These are phyloP conservation scores for Santalum album DNA, from an alignment of 164 flowering plant genomes.

Conservation along the genomic window DNA sequence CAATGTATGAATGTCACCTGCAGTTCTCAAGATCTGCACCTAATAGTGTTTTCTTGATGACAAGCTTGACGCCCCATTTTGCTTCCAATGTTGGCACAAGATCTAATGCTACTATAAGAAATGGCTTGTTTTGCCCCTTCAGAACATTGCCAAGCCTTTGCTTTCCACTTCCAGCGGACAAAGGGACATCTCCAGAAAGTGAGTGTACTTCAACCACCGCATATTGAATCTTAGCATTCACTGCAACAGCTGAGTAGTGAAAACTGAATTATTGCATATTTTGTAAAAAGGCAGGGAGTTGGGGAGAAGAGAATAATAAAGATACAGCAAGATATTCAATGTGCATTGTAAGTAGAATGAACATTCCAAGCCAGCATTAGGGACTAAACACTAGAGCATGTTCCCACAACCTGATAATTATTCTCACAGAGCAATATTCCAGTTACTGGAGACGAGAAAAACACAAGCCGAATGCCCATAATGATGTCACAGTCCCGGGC, in stretches of 20 bases:
- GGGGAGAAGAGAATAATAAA: not conserved
- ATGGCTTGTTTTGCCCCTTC: constrained; percentile 39
- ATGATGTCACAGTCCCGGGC: no score
- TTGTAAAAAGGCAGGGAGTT: not conserved
- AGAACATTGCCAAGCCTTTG: constrained; percentile 48
- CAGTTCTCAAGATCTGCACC: constrained; percentile 90
- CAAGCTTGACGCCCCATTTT: constrained; percentile 74
- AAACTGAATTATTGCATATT: not conserved
- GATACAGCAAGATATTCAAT: no score
- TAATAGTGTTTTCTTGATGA: constrained; percentile 43
- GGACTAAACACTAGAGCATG: no score
- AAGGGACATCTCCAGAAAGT: constrained; percentile 24
- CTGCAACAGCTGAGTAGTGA: constrained; percentile 78
- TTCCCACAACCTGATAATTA: no score
- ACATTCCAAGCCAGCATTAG: no score
- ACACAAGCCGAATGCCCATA: no score
- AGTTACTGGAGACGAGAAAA: no score
- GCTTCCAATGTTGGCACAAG: constrained; percentile 66
- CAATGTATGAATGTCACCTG: constrained; percentile 41
- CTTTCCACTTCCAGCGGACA: constrained; percentile 33
- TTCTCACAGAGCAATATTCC: no score
- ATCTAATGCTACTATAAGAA: constrained; percentile 69
- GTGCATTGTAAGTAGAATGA: no score
- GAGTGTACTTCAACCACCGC: constrained; percentile 58
- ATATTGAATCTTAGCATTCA: constrained; percentile 80